Evolutionary conservation across 2,329 filamentous ascomycete species (phyloP), one percentile per base, ranked within the genome.

Genomic region (Paraphoma sp.): DNA sequence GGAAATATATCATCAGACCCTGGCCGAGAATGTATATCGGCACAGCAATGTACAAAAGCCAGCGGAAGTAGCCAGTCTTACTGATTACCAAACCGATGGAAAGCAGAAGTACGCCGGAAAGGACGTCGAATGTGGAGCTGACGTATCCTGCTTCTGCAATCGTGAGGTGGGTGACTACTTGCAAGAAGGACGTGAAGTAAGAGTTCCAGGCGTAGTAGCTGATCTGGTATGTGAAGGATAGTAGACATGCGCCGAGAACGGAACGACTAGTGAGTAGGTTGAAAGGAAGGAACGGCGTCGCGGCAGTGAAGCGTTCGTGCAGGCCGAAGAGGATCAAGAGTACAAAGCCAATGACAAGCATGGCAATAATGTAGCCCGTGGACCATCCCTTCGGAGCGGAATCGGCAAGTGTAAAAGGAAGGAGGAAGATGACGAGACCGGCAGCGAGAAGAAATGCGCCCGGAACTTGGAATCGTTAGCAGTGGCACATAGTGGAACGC

Each of bases 21-120:
- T 87, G 88, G 1, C 86, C 85, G 23, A 87, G 83, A 61, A 86
- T 78, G 76, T 86, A 88, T 6, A 89, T 77, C 2, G 77, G 69
- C 17, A 75, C 73, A 40, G 88, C 73, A 65, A 88, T 86, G 69
- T 88, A 86, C 30, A 57, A 30, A 8, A 65, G 30, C 53, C 56
- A 60, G 23, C 60, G 45, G 51, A 62, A 64, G 31, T 60, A 53
- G 8, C 64, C 64, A 2, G 62, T 64, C 48, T 60, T 62, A 31
- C 63, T 65, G 49, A 73, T 64, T 16, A 62, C 36, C 14, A 62
- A 48, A 56, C 62, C 55, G 55, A 62, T 53, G 46, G 56, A 47
- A 11, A 67, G 48, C 0, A 68, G 58, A 2, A 62, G 57, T 10
- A 62, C 57, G 40, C 55, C 71, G 11, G 62, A 73, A 1, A 66